phyloP scores from a whole-genome alignment of 2,329 filamentous ascomycete genomes.

The Aspergillus brunneoviolaceus region DNA sequence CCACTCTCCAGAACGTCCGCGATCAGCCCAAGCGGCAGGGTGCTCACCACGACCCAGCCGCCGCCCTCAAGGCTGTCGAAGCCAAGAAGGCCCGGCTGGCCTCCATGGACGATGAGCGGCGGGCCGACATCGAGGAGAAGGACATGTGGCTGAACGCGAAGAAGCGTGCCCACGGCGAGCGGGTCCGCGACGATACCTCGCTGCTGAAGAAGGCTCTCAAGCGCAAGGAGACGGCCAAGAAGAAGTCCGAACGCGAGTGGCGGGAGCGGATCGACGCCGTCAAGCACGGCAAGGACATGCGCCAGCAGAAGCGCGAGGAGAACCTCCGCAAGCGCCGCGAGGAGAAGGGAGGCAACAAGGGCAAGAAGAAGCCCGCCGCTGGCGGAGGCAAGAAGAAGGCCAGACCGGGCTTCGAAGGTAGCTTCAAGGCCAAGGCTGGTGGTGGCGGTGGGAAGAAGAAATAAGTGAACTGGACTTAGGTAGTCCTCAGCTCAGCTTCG shows the following conservation, averaged over 20 bases:
- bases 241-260: constrained; percentile 91
- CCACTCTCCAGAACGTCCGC: constrained; percentile 62
- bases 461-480: constrained; percentile 20
- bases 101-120: constrained; percentile 74
- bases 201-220: constrained; percentile 93
- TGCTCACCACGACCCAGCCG: constrained; percentile 72
- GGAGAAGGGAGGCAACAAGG: constrained; percentile 62
- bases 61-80: constrained; percentile 80
- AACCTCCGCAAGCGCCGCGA: constrained; percentile 74
- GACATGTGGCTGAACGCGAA: constrained; percentile 91
- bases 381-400: constrained; percentile 51
- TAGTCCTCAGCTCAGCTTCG: too few species aligned
- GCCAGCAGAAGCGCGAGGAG: constrained; percentile 78
- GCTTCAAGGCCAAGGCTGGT: constrained; percentile 59
- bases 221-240: constrained; percentile 85
- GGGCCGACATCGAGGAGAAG: constrained; percentile 85
- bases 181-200: constrained; percentile 80
- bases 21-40: constrained; percentile 75
- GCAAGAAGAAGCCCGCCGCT: constrained; percentile 43
- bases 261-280: constrained; percentile 70
- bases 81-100: constrained; percentile 80
- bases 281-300: constrained; percentile 71
- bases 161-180: constrained; percentile 83
- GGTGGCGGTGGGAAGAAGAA: constrained; percentile 44
- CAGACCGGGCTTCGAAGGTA: constrained; percentile 69